Conservation (phyloP, 2,329 filamentous ascomycete species). For the Aspergillus tanneri region DNA sequence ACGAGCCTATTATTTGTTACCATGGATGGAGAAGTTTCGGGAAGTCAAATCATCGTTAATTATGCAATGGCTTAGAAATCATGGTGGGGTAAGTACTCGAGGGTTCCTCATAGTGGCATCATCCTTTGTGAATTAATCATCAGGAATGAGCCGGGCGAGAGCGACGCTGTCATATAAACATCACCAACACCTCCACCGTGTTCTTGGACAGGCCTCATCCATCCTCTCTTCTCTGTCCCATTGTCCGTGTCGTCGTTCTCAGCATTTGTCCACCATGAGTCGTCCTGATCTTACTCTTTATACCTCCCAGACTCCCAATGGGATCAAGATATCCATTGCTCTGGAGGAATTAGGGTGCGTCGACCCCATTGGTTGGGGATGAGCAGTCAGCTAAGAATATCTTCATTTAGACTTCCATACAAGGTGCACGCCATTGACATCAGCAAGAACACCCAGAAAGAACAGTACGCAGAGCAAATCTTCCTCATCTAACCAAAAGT, state of each 20-base stretch:
- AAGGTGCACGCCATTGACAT: conserved; percentile 72
- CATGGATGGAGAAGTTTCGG: too few species aligned
- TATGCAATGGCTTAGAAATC: conserved; percentile 12
- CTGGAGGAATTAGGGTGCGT: conserved; percentile 72
- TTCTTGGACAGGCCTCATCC: not conserved
- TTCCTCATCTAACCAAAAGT: not conserved
- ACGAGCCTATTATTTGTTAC: too few species aligned
- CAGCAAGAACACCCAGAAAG: conserved; percentile 73
- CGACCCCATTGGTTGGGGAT: not conserved
- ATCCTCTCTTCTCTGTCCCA: too few species aligned
- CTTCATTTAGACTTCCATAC: conserved; percentile 63
- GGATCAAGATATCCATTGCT: conserved; percentile 83
- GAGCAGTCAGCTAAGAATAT: conserved; percentile 11
- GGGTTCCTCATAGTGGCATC: conserved; percentile 4
- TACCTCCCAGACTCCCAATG: conserved; percentile 81
- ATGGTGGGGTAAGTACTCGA: not conserved
- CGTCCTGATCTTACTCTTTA: conserved; percentile 72
- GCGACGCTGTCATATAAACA: not conserved
- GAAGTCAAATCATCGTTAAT: not conserved
- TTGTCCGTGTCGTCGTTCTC: not conserved
- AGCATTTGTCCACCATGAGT: conserved; percentile 24
- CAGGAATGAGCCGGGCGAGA: not conserved
- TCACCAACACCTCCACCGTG: not conserved
- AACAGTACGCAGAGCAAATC: conserved; percentile 45
- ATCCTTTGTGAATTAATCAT: conserved; percentile 10